Evolutionary conservation across 73 alveolate genomes (phyloP).

Genomic region (Paramecium bursaria): DNA sequence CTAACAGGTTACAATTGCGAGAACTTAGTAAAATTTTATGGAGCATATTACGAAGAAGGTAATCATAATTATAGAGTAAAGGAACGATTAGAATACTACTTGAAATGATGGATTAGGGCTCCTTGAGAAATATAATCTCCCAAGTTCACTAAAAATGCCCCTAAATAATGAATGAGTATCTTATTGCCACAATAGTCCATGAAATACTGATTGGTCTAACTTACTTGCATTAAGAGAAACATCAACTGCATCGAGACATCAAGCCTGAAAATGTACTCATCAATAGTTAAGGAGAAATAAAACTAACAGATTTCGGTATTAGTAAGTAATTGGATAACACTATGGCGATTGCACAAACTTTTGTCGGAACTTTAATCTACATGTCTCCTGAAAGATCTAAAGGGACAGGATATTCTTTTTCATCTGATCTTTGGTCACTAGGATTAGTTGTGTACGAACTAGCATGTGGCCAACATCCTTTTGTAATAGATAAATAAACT

Average conservation of each 20-base stretch:
- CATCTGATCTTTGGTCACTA: conserved; percentile 89
- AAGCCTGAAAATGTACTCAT: conserved; percentile 84
- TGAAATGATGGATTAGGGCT: conserved; percentile 88
- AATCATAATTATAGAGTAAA: conserved; percentile 43
- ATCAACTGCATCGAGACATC: conserved; percentile 84
- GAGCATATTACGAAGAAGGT: conserved; percentile 90
- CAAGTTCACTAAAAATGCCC: conserved; percentile 53
- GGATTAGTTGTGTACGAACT: conserved; percentile 87
- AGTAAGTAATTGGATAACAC: conserved; percentile 80
- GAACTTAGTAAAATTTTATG: conserved; percentile 75
- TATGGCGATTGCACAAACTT: conserved; percentile 74
- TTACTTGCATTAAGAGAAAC: conserved; percentile 76
- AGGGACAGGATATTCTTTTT: conserved; percentile 76
- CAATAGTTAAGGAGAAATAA: conserved; percentile 75
- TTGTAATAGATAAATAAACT: conserved; percentile 52
- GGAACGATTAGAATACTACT: conserved; percentile 72
- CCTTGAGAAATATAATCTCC: conserved; percentile 73
- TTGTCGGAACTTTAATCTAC: conserved; percentile 84
- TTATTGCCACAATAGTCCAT: conserved; percentile 75
- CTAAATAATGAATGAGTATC: conserved; percentile 75
- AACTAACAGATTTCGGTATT: conserved; percentile 91
- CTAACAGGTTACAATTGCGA: conserved; percentile 59
- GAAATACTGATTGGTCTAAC: conserved; percentile 78
- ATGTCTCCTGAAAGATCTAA: conserved; percentile 90
- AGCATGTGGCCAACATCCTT: conserved; percentile 84